Conservation (phyloP, 2,329 filamentous ascomycete species). For the Claviceps arundinis region DNA sequence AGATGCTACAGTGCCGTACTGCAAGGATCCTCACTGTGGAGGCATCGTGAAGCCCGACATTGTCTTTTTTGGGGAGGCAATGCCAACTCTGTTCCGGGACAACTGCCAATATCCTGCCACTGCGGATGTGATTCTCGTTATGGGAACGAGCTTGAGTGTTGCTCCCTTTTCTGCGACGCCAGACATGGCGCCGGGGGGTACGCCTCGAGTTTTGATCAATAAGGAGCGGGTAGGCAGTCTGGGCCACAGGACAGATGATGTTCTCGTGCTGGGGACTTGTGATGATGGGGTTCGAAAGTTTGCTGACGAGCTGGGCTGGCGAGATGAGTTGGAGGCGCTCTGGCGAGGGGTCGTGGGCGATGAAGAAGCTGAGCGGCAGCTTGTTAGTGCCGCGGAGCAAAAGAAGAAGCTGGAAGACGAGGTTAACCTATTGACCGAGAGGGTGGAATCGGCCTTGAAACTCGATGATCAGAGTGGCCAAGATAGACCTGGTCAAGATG, state of each 20-base stretch:
- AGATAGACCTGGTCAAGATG: background rate
- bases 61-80: constrained; percentile 76
- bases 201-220: constrained; percentile 78
- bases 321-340: constrained; percentile 62
- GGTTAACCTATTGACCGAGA: constrained; percentile 25
- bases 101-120: constrained; percentile 33
- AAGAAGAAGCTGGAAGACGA: constrained; percentile 29
- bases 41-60: constrained; percentile 89
- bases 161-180: constrained; percentile 83
- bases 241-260: constrained; percentile 69
- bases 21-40: constrained; percentile 45
- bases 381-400: constrained; percentile 17
- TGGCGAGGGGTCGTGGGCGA: constrained; percentile 60
- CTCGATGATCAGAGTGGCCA: constrained; percentile 14
- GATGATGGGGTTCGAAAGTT: constrained; percentile 69
- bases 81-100: constrained; percentile 28
- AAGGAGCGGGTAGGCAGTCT: constrained; percentile 69
- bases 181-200: constrained; percentile 41
- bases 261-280: constrained; percentile 69
- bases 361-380: constrained; percentile 38
- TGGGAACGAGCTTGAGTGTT: constrained; percentile 80
- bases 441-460: constrained; percentile 21
- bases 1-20: constrained; percentile 56
- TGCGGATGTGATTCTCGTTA: constrained; percentile 69
- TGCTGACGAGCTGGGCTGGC: constrained; percentile 72